These are phyloP conservation scores for Blumeriella jaapii DNA, from an alignment of 2,329 filamentous ascomycete genomes.

Conservation along the genomic window DNA sequence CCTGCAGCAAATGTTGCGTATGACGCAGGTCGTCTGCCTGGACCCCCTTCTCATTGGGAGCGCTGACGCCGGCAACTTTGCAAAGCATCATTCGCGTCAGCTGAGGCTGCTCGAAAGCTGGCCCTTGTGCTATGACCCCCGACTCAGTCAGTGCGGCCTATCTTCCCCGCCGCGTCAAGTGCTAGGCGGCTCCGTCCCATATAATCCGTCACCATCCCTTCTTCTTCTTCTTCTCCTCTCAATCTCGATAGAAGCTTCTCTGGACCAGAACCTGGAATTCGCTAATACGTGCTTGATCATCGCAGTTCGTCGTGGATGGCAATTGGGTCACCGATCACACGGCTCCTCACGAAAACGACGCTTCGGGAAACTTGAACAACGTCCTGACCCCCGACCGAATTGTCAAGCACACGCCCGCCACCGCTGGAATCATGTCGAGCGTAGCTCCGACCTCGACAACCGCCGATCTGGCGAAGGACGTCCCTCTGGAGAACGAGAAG, in stretches of 20 bases:
- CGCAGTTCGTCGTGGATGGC: slow-evolving; percentile 87
- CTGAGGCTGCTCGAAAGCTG: slow-evolving; percentile 11
- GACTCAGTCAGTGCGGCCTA: slow-evolving; percentile 17
- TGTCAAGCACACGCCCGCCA: slow-evolving; percentile 34
- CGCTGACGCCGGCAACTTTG: slow-evolving; percentile 17
- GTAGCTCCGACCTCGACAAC: slow-evolving; percentile 62
- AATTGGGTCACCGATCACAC: slow-evolving; percentile 76
- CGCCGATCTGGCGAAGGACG: slow-evolving; percentile 54
- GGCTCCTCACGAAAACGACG: slow-evolving; percentile 72
- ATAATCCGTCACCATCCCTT: slow-evolving; percentile 9
- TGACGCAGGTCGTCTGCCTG: slow-evolving; percentile 14
- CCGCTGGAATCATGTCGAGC: slow-evolving; percentile 46
- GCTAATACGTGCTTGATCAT: not conserved
- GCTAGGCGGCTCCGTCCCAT: slow-evolving; percentile 5
- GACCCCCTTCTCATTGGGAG: slow-evolving; percentile 10
- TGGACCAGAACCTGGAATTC: too few species aligned
- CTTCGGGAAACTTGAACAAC: slow-evolving; percentile 83
- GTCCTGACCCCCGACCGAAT: slow-evolving; percentile 70
- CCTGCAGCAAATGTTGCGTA: slow-evolving; percentile 8
- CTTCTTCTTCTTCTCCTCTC: slow-evolving; percentile 8
- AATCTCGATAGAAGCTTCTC: too few species aligned
- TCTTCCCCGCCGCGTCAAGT: slow-evolving; percentile 20
- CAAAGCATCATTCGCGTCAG: slow-evolving; percentile 11
- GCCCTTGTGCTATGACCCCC: slow-evolving; percentile 17
- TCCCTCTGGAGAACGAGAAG: slow-evolving; percentile 44